Conservation (phyloP, 305 asterid genomes). For the Rubia occidens region DNA sequence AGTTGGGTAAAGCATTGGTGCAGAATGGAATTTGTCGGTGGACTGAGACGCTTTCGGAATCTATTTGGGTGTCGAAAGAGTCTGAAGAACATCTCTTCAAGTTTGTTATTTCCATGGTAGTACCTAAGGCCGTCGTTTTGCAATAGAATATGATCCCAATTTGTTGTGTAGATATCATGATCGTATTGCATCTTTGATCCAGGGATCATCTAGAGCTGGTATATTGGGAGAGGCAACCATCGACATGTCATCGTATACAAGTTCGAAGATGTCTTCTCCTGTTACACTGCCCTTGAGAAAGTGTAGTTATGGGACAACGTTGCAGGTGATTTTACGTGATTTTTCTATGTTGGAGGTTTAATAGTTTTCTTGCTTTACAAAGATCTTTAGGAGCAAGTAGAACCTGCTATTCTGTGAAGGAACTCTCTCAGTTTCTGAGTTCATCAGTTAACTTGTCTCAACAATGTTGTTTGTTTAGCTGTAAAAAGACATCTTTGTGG, state of each 20-base stretch:
- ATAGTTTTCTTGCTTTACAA: not conserved
- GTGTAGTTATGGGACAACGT: constrained; percentile 58
- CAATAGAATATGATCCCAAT: not conserved
- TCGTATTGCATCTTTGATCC: constrained; percentile 17
- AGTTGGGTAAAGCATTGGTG: constrained; percentile 59
- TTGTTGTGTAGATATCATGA: not conserved
- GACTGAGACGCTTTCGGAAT: constrained; percentile 63
- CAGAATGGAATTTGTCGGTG: constrained; percentile 71
- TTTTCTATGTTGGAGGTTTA: not conserved
- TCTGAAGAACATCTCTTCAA: constrained; percentile 58
- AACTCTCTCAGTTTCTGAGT: not conserved
- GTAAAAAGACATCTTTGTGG: not conserved
- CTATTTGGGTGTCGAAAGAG: constrained; percentile 49
- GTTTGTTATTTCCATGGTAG: constrained; percentile 66
- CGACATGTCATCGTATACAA: constrained; percentile 42
- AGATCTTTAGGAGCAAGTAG: not conserved
- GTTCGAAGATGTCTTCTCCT: constrained; percentile 46
- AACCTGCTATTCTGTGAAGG: not conserved
- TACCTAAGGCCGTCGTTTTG: not conserved
- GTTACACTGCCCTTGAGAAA: constrained; percentile 62
- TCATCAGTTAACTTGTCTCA: not conserved
- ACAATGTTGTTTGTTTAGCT: not conserved
- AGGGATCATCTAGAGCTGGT: constrained; percentile 76
- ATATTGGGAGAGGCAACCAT: constrained; percentile 73
- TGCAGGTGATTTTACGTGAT: constrained; percentile 39